These are phyloP conservation scores for Dothistroma septosporum DNA, from an alignment of 2,329 filamentous ascomycete species.

Conservation along the genomic window DNA sequence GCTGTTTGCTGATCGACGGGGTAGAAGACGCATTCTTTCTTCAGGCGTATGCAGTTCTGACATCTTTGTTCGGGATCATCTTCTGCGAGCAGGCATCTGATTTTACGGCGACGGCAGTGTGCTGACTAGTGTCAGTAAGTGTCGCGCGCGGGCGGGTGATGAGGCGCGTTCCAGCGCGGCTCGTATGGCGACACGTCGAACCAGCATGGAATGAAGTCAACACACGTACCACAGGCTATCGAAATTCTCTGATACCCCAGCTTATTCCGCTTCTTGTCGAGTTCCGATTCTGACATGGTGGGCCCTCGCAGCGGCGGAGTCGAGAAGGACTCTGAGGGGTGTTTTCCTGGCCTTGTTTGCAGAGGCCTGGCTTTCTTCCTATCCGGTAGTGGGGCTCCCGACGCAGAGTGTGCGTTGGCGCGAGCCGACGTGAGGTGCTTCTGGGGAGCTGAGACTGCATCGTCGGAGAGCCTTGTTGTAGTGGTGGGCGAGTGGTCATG, in stretches of 20 bases:
- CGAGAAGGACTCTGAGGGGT: slow-evolving; percentile 40
- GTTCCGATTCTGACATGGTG: slow-evolving; percentile 49
- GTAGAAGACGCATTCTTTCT: slow-evolving; percentile 90
- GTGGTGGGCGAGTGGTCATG: slow-evolving; percentile 14
- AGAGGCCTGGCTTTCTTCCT: slow-evolving; percentile 31
- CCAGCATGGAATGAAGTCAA: slow-evolving; percentile 10
- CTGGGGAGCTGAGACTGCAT: slow-evolving; percentile 13
- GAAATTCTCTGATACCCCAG: slow-evolving; percentile 82
- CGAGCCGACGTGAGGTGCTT: slow-evolving; percentile 13
- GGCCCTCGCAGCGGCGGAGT: slow-evolving; percentile 47
- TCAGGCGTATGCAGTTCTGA: slow-evolving; percentile 86
- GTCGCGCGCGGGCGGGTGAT: slow-evolving; percentile 13
- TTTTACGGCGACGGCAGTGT: slow-evolving; percentile 89
- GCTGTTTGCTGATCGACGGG: slow-evolving; percentile 62
- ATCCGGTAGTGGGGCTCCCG: slow-evolving; percentile 19
- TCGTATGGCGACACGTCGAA: slow-evolving; percentile 8
- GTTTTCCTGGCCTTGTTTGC: slow-evolving; percentile 40
- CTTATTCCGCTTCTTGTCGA: slow-evolving; percentile 74
- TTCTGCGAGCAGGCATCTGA: slow-evolving; percentile 75
- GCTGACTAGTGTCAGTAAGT: slow-evolving; percentile 50
- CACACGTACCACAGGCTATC: slow-evolving; percentile 83
- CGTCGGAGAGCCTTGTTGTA: slow-evolving; percentile 9
- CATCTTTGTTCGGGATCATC: slow-evolving; percentile 73
- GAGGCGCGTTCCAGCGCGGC: slow-evolving; percentile 17
- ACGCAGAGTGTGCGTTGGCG: slow-evolving; percentile 18